Conservation (phyloP, 2,329 filamentous ascomycete species). For the Basipetospora chlamydospora region DNA sequence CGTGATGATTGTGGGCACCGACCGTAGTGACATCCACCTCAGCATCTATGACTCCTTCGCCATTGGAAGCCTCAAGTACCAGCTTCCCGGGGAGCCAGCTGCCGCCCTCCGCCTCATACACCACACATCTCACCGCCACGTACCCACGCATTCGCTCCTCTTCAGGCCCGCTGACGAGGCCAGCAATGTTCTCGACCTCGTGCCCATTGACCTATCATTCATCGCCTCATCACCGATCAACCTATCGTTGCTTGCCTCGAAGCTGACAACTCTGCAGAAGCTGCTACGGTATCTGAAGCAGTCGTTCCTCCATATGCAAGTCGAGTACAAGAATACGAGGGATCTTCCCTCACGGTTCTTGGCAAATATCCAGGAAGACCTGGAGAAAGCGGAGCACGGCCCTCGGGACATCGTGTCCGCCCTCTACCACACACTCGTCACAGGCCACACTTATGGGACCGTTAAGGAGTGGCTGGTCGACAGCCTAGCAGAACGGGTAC, state of each 20-base stretch:
- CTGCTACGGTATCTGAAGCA: slow-evolving; percentile 74
- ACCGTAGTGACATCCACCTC: slow-evolving; percentile 57
- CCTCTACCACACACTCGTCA: slow-evolving; percentile 69
- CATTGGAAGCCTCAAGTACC: slow-evolving; percentile 51
- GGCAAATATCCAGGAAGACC: slow-evolving; percentile 58
- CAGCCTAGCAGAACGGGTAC: slow-evolving; percentile 62
- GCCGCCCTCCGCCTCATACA: slow-evolving; percentile 24
- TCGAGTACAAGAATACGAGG: slow-evolving; percentile 71
- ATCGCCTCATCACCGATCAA: slow-evolving; percentile 66
- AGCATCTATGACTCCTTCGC: slow-evolving; percentile 78
- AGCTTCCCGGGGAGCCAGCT: slow-evolving; percentile 16
- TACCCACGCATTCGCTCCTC: slow-evolving; percentile 64
- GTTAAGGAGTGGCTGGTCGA: slow-evolving; percentile 83
- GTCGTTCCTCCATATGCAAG: slow-evolving; percentile 60
- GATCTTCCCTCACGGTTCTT: slow-evolving; percentile 71
- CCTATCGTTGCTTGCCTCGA: slow-evolving; percentile 70
- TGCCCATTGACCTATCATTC: slow-evolving; percentile 73
- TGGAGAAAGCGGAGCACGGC: slow-evolving; percentile 46
- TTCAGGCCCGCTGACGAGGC: slow-evolving; percentile 24
- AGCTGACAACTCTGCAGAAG: slow-evolving; percentile 77
- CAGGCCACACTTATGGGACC: slow-evolving; percentile 60
- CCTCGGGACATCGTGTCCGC: slow-evolving; percentile 53
- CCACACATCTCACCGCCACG: slow-evolving; percentile 58
- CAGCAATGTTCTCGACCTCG: slow-evolving; percentile 36
- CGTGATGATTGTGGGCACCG: slow-evolving; percentile 60